Evolutionary conservation across 2,329 filamentous ascomycete species (phyloP), one percentile per base, ranked within the genome.

Genomic region (Fusarium annulatum): DNA sequence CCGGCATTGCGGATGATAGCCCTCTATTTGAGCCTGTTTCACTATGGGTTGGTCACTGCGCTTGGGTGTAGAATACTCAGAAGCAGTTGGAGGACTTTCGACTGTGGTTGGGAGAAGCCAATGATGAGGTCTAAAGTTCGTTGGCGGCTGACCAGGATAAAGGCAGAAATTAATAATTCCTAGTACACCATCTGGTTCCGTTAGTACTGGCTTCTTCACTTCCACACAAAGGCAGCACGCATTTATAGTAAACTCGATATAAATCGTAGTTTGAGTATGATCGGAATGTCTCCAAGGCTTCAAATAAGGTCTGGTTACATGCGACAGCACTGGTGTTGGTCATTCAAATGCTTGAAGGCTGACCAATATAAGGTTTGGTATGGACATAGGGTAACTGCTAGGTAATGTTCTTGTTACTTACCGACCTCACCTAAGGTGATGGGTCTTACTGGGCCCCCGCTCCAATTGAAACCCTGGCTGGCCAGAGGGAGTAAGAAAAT

Each of bases 121-220:
- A 69, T 61, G 48, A 56, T 52, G 71, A 69, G 56, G 52, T 56
- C 68, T 45, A 58, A 57, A 74, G 71, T 72, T 75, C 60, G 63
- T 61, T 57, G 67, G 76, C 67, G 68, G 73, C 73, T 78, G 76
- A 78, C 76, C 74, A 72, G 75, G 67, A 63, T 74, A 62, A 67
- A 52, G 48, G 55, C 62, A 77, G 75, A 76, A 78, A 71, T 77
- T 78, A 77, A 72, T 68, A 78, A 78, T 75, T 69, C 64, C 69
- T 61, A 61, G 58, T 59, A 64, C 49, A 61, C 33, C 43, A 56
- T 34, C 55, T 57, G 46, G 51, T 39, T 51, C 33, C 48, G 11
- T 36, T 36, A 63, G 64, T 67, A 28, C 30, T 64, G 39, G 45
- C 55, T 58, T 45, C 15, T 15, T 34, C 33, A 51, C 39, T 10